Evolutionary conservation across 176 grass and related monocot genomes (phyloP).

Genomic region (Leersia perrieri): DNA sequence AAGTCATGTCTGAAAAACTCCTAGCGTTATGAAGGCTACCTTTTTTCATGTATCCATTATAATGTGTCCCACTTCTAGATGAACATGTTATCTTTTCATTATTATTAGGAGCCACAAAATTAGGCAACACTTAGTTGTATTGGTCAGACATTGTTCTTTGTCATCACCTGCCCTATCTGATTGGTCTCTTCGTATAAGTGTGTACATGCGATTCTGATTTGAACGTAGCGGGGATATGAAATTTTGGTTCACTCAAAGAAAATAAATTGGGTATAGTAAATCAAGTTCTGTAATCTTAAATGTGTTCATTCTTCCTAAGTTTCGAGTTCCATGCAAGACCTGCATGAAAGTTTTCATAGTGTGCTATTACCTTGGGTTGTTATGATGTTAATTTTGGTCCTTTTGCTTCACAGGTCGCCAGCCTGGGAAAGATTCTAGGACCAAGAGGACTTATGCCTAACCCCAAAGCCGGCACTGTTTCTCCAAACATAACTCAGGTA

Average conservation of each 20-base stretch:
- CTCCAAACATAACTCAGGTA: conserved; percentile 90
- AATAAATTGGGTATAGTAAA: neutral
- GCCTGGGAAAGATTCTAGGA: conserved; percentile 91
- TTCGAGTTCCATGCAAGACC: neutral
- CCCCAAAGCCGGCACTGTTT: conserved; percentile 98
- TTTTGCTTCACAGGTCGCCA: conserved; percentile 65
- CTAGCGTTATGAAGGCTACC: neutral
- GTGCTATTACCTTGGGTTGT: neutral
- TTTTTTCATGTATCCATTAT: neutral
- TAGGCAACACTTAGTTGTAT: neutral
- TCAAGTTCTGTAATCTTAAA: neutral
- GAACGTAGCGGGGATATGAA: neutral
- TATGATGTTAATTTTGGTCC: conserved; percentile 21
- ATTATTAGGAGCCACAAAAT: conserved; percentile 1
- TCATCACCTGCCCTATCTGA: neutral
- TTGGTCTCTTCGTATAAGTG: neutral
- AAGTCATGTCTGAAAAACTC: conserved; percentile 22
- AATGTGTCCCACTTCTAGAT: neutral
- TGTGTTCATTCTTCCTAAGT: conserved; percentile 18
- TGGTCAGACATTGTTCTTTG: neutral
- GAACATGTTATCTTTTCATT: neutral
- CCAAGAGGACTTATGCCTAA: conserved; percentile 99
- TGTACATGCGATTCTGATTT: neutral
- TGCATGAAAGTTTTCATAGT: neutral
- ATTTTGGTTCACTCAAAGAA: neutral